A percentile compares a stretch with the other conserved stretches of the same genome.
These are phyloP conservation scores for Adenanthera pavonina DNA, from an alignment of 306 rosid genomes.

Conservation along the genomic window DNA sequence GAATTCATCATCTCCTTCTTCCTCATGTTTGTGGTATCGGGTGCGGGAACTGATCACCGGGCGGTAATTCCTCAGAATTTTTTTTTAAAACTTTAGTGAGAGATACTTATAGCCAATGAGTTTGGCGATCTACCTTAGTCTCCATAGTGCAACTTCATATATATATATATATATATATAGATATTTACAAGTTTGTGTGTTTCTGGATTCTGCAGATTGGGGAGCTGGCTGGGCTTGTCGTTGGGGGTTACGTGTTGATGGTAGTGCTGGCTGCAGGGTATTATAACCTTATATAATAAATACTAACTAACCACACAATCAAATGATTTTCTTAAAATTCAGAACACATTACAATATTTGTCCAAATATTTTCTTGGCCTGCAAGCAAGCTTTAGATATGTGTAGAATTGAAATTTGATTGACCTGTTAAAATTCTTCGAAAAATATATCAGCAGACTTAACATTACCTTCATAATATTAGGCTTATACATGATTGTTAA, in stretches of 20 bases:
- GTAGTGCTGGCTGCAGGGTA: constrained; percentile 80
- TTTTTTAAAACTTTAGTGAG: neutral
- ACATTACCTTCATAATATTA: neutral
- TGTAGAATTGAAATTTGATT: neutral
- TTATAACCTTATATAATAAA: neutral
- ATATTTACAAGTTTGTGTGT: neutral
- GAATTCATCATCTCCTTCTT: constrained; percentile 86
- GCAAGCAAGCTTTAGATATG: neutral
- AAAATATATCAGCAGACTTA: neutral
- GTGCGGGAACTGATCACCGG: constrained; percentile 83
- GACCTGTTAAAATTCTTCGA: neutral
- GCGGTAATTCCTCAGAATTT: constrained; percentile 51
- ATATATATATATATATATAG: neutral
- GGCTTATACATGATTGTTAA: neutral
- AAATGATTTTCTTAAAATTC: neutral
- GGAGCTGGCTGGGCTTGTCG: constrained; percentile 86
- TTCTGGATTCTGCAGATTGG: constrained; percentile 60
- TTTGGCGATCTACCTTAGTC: neutral
- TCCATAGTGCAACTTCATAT: neutral
- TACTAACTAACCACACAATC: neutral
- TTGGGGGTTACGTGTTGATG: constrained; percentile 76
- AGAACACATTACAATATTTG: neutral
- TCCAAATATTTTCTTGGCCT: neutral
- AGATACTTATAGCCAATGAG: neutral
- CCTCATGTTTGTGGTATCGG: constrained; percentile 85